Conservation (phyloP, 352 stramenopile species). For the Phytophthora agathidicida region DNA sequence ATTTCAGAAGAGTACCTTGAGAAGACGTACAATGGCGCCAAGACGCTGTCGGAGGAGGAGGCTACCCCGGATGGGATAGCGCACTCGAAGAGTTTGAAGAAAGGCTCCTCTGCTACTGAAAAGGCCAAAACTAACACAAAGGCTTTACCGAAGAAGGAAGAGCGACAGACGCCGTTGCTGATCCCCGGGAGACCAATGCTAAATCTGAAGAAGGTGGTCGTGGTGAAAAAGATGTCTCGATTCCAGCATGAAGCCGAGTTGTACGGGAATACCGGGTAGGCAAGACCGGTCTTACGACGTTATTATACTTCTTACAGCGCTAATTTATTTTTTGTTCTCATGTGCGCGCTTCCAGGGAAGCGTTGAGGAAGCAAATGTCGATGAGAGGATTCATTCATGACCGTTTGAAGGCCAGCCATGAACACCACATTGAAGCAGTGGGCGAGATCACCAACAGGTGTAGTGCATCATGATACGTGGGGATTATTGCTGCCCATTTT, state of each 20-base stretch:
- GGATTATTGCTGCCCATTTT: neutral
- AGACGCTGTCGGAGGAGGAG: constrained; percentile 21
- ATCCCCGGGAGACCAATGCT: constrained; percentile 53
- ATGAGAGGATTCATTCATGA: constrained; percentile 91
- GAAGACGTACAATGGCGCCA: constrained; percentile 76
- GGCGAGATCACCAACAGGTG: constrained; percentile 86
- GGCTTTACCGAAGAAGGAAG: constrained; percentile 19
- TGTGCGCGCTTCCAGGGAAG: constrained; percentile 53
- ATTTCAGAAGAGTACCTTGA: constrained; percentile 90
- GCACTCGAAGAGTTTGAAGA: constrained; percentile 10
- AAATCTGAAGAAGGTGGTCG: constrained; percentile 81
- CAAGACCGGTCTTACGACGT: neutral
- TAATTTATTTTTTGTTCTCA: constrained; percentile 8
- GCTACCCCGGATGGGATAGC: constrained; percentile 8
- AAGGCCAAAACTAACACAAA: neutral
- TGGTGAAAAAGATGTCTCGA: constrained; percentile 89
- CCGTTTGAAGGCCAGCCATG: constrained; percentile 83
- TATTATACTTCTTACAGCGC: neutral
- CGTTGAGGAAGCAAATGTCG: constrained; percentile 90
- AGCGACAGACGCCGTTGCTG: constrained; percentile 46
- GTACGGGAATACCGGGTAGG: constrained; percentile 78
- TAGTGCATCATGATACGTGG: neutral
- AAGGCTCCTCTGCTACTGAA: constrained; percentile 5
- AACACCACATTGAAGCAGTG: constrained; percentile 84
- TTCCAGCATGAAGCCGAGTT: constrained; percentile 88